Evolutionary conservation across 2,329 filamentous ascomycete genomes (phyloP), one percentile per base, ranked within the genome.

Genomic region (Chaetothyriales sp.): DNA sequence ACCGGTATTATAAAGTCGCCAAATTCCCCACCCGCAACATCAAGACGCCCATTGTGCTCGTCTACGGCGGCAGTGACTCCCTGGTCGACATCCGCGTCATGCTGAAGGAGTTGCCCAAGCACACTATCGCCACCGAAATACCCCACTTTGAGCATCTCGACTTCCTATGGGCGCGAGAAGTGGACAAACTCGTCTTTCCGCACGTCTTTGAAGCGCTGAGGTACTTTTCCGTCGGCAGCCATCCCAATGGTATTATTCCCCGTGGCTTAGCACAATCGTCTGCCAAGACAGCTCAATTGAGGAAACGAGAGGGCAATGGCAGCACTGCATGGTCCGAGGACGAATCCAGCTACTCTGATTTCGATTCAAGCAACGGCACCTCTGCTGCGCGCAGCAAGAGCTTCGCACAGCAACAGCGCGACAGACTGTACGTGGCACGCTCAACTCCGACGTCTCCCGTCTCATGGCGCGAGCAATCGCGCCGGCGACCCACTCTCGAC

Each of bases 1-100:
- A 79, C 63, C 89, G 90, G 62, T 95, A 94, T 70, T 95, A 94
- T 66, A 95, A 95, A 66, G 89, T 95, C 5, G 89, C 92, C 61
- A 90, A 86, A 65, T 98, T 95, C 61, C 92, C 92, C 0, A 98
- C 92, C 0, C 83, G 86, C 58, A 98, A 98, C 65, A 98, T 98
- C 73, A 89, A 87, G 64, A 95, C 92, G 0, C 92, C 92, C 0
- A 86, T 97, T 51, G 88, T 95, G 5, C 76, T 98, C 1, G 80
- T 98, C 5, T 97, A 97, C 62, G 92, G 92, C 18, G 92, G 89
- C 28, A 89, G 82, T 57, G 92, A 98, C 69, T 95, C 89, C 49
- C 72, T 98, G 25, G 88, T 98, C 2, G 89, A 97, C 64, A 95
- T 98, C 66, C 79, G 85, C 33, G 79, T 89, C 54, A 97, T 97